Conservation (phyloP, 1,139 yeast genomes). For the Protomyces pachydermus region DNA sequence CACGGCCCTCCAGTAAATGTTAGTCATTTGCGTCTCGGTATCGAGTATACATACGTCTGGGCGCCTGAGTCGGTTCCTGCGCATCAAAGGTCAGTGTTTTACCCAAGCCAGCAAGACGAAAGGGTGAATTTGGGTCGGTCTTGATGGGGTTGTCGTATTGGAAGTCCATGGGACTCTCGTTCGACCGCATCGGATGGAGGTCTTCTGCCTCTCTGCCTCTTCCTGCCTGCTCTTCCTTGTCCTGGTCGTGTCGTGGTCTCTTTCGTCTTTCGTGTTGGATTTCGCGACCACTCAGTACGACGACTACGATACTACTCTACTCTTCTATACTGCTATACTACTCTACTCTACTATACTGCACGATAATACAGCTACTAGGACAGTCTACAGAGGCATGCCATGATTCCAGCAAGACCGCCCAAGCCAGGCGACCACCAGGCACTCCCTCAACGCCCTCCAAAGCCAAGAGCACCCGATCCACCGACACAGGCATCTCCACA, state of each 20-base stretch:
- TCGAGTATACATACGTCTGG: background rate
- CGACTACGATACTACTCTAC: background rate
- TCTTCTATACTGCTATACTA: background rate
- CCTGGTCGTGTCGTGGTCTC: background rate
- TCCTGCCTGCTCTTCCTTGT: background rate
- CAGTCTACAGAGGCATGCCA: background rate
- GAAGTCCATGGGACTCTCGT: conserved; percentile 30
- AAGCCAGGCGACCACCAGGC: conserved; percentile 6
- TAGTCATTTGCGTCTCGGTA: background rate
- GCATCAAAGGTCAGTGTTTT: conserved; percentile 12
- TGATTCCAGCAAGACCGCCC: conserved; percentile 16
- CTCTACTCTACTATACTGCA: no score
- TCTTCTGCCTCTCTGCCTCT: background rate
- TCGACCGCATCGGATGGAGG: conserved; percentile 12
- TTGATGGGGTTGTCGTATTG: conserved; percentile 27
- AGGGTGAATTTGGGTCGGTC: conserved; percentile 26
- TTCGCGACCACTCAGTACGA: background rate
- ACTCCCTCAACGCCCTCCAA: background rate
- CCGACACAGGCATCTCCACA: background rate
- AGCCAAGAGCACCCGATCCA: background rate
- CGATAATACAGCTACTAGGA: no score
- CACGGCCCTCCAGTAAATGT: background rate
- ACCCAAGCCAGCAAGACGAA: conserved; percentile 15
- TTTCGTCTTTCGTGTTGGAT: background rate
- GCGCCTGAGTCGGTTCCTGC: conserved; percentile 1